Percentiles rank a stretch among this genome's conserved stretches.
Conservation (phyloP, 1,284 basidiomycete species). For the Ceratobasidium sp. region DNA sequence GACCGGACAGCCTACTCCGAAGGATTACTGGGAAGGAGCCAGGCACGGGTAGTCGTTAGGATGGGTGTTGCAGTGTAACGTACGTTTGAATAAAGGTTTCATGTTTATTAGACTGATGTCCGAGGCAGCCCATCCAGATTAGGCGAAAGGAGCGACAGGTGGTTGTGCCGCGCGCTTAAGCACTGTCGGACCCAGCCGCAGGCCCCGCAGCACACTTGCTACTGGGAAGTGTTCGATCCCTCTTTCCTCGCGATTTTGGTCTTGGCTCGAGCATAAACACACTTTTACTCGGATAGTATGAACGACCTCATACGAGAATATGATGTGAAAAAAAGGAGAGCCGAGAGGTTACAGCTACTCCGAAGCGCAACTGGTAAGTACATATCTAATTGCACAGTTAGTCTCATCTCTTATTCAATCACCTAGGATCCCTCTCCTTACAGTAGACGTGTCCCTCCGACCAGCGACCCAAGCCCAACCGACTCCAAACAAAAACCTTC, state of each 20-base stretch:
- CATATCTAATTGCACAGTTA: too few species aligned
- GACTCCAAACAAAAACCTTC: slow-evolving; percentile 13
- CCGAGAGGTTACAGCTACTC: background rate
- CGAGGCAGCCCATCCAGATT: background rate
- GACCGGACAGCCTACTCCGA: too few species aligned
- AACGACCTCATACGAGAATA: background rate
- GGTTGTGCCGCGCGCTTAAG: background rate
- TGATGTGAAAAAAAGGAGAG: background rate
- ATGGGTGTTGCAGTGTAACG: too few species aligned
- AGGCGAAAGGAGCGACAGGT: background rate
- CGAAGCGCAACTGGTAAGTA: slow-evolving; percentile 4
- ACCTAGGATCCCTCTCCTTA: slow-evolving; percentile 16
- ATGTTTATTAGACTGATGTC: too few species aligned
- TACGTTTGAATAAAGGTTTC: background rate
- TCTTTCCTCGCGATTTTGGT: background rate
- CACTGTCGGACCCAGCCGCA: background rate
- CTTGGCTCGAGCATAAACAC: background rate
- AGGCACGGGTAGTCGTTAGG: too few species aligned
- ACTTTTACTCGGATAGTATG: background rate
- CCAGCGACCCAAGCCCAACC: background rate
- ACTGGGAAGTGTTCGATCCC: background rate
- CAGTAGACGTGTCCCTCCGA: background rate
- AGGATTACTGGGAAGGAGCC: too few species aligned
- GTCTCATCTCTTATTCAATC: background rate
- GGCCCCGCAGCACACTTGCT: background rate